phyloP scores from a whole-genome alignment of 306 rosid species.

The Pyrus pyrifolia region DNA sequence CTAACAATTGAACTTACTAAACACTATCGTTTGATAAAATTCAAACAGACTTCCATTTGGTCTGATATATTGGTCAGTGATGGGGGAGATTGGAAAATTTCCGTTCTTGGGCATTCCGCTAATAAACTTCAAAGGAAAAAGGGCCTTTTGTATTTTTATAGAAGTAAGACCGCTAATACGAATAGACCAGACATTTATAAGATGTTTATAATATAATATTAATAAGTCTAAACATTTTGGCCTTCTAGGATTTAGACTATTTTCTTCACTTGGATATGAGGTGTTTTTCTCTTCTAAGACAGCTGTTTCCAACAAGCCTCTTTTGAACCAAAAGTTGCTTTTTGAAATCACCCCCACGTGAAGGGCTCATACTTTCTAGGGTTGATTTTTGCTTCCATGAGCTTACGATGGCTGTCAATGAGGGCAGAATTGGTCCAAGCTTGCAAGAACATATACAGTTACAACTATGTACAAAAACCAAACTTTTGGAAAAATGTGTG shows the following conservation, averaged over 20 bases:
- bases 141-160: neutral
- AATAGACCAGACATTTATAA: neutral
- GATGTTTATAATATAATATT: neutral
- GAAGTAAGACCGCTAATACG: neutral
- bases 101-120: neutral
- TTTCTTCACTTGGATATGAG: neutral
- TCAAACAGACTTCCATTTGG: neutral
- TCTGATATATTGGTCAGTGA: neutral
- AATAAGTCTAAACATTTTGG: neutral
- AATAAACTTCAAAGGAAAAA: neutral
- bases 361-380: neutral
- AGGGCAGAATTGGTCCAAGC: slow-evolving; percentile 6
- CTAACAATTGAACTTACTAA: no score
- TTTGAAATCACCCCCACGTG: slow-evolving; percentile 6
- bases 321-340: neutral
- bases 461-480: neutral
- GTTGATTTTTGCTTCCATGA: neutral
- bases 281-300: neutral
- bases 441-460: neutral
- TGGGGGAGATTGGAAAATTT: neutral
- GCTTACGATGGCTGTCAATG: neutral
- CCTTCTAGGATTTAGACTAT: neutral
- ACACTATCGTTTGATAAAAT: no score
- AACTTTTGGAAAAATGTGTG: neutral
- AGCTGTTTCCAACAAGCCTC: slow-evolving; percentile 7